These are phyloP conservation scores for Hibiscus trionum DNA, from an alignment of 345 rosid species.

Conservation along the genomic window DNA sequence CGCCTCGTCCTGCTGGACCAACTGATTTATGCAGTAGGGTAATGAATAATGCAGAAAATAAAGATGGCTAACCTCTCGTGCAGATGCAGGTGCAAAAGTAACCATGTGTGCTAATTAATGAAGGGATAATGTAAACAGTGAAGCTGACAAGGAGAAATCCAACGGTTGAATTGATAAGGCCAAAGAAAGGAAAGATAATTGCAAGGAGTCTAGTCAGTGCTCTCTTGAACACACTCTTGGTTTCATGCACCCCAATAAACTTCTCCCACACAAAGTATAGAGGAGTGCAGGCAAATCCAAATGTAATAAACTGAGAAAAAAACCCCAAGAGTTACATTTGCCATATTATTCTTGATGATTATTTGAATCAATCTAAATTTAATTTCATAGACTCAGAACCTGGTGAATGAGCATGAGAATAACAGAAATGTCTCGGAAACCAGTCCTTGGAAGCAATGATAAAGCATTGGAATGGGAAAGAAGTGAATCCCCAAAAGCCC, in stretches of 20 bases:
- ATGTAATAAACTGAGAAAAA: constrained; percentile 71
- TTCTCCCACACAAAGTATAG: constrained; percentile 98
- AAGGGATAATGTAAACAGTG: constrained; percentile 90
- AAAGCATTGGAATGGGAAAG: constrained; percentile 88
- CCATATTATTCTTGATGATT: neutral
- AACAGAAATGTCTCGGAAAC: constrained; percentile 72
- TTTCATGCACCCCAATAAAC: constrained; percentile 63
- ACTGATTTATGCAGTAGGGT: too few species aligned
- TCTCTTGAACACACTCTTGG: constrained; percentile 68
- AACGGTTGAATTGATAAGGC: constrained; percentile 92
- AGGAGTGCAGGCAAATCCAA: constrained; percentile 97
- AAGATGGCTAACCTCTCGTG: constrained; percentile 56
- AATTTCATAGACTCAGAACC: constrained; percentile 18
- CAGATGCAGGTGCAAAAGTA: constrained; percentile 70
- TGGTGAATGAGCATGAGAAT: constrained; percentile 95
- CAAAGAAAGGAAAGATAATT: constrained; percentile 88
- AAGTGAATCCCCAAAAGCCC: constrained; percentile 89
- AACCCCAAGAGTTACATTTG: neutral
- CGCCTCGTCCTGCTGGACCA: too few species aligned
- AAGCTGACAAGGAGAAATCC: constrained; percentile 94
- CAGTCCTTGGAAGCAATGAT: constrained; percentile 65
- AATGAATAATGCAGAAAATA: too few species aligned
- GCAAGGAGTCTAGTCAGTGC: constrained; percentile 83
- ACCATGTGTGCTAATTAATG: constrained; percentile 77
- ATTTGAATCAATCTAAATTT: neutral